Percentiles rank a stretch among this genome's conserved stretches.
Conservation (phyloP, 208 protist genomes). For the Leishmania mexicana region DNA sequence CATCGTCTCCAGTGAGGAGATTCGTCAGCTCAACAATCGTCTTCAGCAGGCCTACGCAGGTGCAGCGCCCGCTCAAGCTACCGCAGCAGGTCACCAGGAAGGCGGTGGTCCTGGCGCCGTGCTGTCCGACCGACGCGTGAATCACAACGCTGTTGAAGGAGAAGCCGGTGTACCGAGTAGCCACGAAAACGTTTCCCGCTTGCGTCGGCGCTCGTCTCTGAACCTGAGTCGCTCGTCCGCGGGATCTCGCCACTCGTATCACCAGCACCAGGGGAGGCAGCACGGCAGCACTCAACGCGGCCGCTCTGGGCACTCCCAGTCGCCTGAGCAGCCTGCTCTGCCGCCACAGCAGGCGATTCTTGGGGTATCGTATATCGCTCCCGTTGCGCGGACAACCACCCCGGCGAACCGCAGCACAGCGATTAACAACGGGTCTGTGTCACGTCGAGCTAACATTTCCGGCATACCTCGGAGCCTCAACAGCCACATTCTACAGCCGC, state of each 20-base stretch:
- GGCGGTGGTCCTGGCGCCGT: constrained; percentile 3
- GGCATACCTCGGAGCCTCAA: not conserved
- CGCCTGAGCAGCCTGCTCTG: constrained; percentile 8
- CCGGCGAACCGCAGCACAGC: not conserved
- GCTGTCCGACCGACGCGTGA: constrained; percentile 7
- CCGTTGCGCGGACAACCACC: not conserved
- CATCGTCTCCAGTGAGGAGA: constrained; percentile 35
- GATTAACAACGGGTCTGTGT: not conserved
- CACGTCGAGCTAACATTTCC: not conserved
- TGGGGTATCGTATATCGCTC: not conserved
- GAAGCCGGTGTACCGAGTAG: not conserved
- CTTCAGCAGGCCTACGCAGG: constrained; percentile 19
- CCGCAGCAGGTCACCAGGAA: not conserved
- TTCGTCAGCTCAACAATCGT: constrained; percentile 32
- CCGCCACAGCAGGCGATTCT: not conserved
- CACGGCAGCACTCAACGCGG: constrained; percentile 16
- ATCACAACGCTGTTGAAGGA: constrained; percentile 12
- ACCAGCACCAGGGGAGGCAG: not conserved
- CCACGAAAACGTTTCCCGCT: not conserved
- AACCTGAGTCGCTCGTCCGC: constrained; percentile 23
- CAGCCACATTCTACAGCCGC: not conserved
- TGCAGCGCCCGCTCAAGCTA: not conserved
- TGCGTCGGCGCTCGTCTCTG: constrained; percentile 3
- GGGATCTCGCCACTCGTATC: constrained; percentile 14
- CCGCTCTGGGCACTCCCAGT: constrained; percentile 7